A percentile compares a stretch with the other conserved stretches of the same genome.
phyloP scores from a whole-genome alignment of 1,284 basidiomycete species.

The Hemileia vastatrix region DNA sequence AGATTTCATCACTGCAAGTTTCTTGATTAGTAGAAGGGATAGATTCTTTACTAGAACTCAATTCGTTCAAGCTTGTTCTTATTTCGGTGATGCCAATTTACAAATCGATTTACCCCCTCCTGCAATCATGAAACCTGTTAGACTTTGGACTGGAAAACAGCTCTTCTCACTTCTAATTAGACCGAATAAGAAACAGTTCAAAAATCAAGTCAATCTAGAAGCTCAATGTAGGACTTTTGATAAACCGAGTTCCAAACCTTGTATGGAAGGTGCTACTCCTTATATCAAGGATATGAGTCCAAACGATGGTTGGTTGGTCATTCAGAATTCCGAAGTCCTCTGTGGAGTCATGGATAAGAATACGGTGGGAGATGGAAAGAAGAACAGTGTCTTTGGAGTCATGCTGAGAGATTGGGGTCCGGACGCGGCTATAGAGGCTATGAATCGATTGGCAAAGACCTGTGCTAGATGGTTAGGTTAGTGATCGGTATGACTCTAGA shows the following conservation, averaged over 20 bases:
- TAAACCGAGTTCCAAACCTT: constrained; percentile 56
- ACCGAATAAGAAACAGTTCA: constrained; percentile 73
- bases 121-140: constrained; percentile 80
- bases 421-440: constrained; percentile 84
- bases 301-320: constrained; percentile 95
- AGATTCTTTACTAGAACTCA: constrained; percentile 89
- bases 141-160: constrained; percentile 97
- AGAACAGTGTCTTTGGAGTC: constrained; percentile 97
- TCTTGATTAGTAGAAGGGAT: constrained; percentile 83
- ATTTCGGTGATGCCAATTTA: constrained; percentile 79
- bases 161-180: constrained; percentile 96
- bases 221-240: constrained; percentile 88
- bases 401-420: constrained; percentile 95
- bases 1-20: constrained; percentile 96
- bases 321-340: constrained; percentile 98
- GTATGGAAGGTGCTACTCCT: constrained; percentile 35
- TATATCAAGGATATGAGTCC: constrained; percentile 72
- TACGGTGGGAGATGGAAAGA: constrained; percentile 95
- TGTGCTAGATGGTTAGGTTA: constrained; percentile 83
- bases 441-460: constrained; percentile 92
- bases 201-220: constrained; percentile 87
- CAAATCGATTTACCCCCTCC: constrained; percentile 94
- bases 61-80: constrained; percentile 93
- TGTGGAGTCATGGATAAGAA: constrained; percentile 99
- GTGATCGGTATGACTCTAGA: constrained; percentile 34